phyloP scores from a whole-genome alignment of 75 land plant species.

The Picea sitchensis region DNA sequence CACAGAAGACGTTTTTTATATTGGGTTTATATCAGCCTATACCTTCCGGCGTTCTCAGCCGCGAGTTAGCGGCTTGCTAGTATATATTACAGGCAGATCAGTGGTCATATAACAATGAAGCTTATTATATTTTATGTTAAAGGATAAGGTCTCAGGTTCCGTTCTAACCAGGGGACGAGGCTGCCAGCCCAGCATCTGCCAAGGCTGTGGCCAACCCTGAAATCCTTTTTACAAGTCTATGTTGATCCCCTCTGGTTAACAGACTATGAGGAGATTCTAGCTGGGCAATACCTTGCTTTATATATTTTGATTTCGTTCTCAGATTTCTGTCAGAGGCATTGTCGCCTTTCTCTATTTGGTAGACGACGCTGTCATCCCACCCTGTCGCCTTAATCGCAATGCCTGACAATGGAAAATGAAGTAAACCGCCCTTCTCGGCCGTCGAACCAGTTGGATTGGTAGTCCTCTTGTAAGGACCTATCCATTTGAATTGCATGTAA shows the following conservation, averaged over 20 bases:
- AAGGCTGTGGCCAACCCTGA: background rate
- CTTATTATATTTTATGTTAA: no score
- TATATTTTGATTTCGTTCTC: background rate
- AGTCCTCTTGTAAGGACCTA: constrained; percentile 33
- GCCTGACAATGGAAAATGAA: constrained; percentile 24
- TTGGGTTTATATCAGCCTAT: no score
- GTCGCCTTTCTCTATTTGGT: background rate
- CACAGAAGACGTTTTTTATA: no score
- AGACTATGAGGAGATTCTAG: background rate
- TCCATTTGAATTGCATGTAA: constrained; percentile 76
- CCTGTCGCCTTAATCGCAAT: background rate
- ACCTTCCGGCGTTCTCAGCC: no score
- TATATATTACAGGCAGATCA: no score
- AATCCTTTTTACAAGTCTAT: background rate
- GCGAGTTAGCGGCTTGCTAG: no score
- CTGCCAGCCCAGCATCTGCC: background rate
- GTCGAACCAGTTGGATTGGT: constrained; percentile 41
- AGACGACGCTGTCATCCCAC: background rate
- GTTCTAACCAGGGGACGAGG: no score
- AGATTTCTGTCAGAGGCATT: no score
- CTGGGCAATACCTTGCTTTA: background rate
- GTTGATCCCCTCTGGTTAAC: background rate
- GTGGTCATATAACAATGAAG: no score
- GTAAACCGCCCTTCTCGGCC: constrained; percentile 61
- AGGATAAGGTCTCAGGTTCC: no score